These are phyloP conservation scores for Stagonosporopsis cucurbitacearum DNA, from an alignment of 2,329 filamentous ascomycete genomes.

Conservation along the genomic window DNA sequence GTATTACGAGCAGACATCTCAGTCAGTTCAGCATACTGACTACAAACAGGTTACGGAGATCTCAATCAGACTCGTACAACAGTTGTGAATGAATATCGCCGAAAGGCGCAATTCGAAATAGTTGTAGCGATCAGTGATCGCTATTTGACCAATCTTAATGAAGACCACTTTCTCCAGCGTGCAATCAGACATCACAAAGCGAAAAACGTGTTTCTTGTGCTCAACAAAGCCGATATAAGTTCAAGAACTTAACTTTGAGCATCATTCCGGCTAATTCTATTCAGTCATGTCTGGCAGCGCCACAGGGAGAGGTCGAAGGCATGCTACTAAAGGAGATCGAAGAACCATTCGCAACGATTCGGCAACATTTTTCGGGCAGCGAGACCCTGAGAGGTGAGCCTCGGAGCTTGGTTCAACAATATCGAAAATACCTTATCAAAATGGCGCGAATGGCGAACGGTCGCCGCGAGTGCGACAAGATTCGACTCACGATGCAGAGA, in stretches of 20 bases:
- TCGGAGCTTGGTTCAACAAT: too few species aligned
- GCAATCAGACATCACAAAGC: slow-evolving; percentile 1
- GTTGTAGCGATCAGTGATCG: slow-evolving; percentile 5
- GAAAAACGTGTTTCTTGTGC: slow-evolving; percentile 17
- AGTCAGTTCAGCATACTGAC: too few species aligned
- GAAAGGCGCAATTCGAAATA: slow-evolving; percentile 21
- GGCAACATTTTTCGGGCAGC: too few species aligned
- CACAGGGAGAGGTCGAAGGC: not conserved
- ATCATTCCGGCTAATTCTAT: not conserved
- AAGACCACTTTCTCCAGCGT: not conserved
- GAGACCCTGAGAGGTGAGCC: too few species aligned
- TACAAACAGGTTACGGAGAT: slow-evolving; percentile 21
- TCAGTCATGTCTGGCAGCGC: not conserved
- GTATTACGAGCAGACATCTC: too few species aligned
- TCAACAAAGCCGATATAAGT: slow-evolving; percentile 23
- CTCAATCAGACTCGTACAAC: slow-evolving; percentile 20
- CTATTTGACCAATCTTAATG: not conserved
- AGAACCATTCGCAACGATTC: not conserved
- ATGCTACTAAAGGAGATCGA: not conserved
- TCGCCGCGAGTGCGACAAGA: not conserved
- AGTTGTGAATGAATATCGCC: slow-evolving; percentile 16
- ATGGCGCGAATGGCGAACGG: not conserved
- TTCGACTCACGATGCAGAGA: slow-evolving; percentile 2
- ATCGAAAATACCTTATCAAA: not conserved
- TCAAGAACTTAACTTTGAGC: not conserved